Base-by-base conservation (phyloP, 2,329 filamentous ascomycete genomes). In the Biscogniauxia mediterranea region DNA sequence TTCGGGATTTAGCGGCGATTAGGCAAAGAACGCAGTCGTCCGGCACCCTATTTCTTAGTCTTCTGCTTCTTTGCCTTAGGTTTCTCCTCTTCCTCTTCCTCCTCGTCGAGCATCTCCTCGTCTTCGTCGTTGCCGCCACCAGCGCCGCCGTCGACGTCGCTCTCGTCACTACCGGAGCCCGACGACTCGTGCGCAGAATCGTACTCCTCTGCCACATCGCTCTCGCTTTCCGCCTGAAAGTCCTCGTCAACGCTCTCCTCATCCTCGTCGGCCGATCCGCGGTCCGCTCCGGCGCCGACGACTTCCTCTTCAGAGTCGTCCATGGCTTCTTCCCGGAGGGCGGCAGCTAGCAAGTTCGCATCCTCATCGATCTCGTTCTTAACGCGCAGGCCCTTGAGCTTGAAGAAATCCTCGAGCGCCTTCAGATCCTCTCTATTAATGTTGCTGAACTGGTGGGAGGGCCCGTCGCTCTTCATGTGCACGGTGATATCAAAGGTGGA, bases 321-420 rank as follows among this genome's bases (percentile, higher is more conserved):
- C 77, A 96, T 89, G 72, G 88, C 92, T 66, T 95, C 89, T 69
- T 96, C 89, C 63, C 92, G 86, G 63, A 97, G 85, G 21, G 92
- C 93, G 11, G 91, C 91, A 32, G 91, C 90, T 62, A 97, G 85
- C 60, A 85, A 68, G 74, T 90, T 88, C 74, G 92, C 90, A 69
- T 99, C 95, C 74, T 97, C 95, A 64, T 96, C 90, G 81, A 99
- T 97, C 79, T 99, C 95, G 76, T 99, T 99, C 88, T 97, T 98
- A 60, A 96, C 93, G 58, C 94, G 91, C 72, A 99, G 85, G 63
- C 89, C 91, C 83, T 98, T 98, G 69, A 92, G 86, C 78, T 96
- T 95, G 85, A 99, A 97, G 81, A 99, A 99, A 68, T 90, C 89
- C 77, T 99, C 95, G n/a, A 99, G 85, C 6, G 92, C 91, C 78